Evolutionary conservation across 2,329 filamentous ascomycete genomes (phyloP).

Genomic region (Chlorencoelia australis): DNA sequence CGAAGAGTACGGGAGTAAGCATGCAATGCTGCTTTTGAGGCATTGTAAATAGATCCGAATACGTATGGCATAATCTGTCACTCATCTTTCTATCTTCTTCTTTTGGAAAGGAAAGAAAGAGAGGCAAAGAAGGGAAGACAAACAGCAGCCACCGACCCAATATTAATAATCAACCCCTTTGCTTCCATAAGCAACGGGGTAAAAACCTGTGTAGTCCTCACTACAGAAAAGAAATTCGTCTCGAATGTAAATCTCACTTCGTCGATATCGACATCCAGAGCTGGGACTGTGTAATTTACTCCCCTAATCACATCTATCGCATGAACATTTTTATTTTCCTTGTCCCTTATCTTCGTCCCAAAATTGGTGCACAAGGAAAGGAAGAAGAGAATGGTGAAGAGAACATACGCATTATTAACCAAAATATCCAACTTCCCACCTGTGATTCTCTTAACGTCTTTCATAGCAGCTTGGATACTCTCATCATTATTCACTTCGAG

Average conservation of each 20-base stretch:
- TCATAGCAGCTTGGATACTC: conserved; percentile 16
- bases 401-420: conserved; percentile 72
- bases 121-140: not conserved
- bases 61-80: conserved; percentile 64
- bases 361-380: not conserved
- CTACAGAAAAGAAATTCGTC: conserved; percentile 33
- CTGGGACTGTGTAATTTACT: conserved; percentile 17
- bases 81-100: not conserved
- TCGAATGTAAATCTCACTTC: conserved; percentile 27
- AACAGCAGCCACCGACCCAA: conserved; percentile 29
- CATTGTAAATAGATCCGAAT: conserved; percentile 84
- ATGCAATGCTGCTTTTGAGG: conserved; percentile 65
- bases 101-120: not conserved
- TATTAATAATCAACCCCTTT: conserved; percentile 20
- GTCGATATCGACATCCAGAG: conserved; percentile 26
- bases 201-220: conserved; percentile 35
- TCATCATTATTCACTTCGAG: conserved; percentile 31
- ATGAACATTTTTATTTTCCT: not conserved
- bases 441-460: conserved; percentile 23
- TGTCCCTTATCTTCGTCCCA: not conserved
- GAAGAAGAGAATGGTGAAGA: not conserved
- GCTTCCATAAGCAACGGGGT: conserved; percentile 25
- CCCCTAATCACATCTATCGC: conserved; percentile 11
- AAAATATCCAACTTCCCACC: conserved; percentile 77
- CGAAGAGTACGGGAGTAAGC: conserved; percentile 17